These are phyloP conservation scores for Trametes punicea DNA, from an alignment of 768 basidiomycete species.

Conservation along the genomic window DNA sequence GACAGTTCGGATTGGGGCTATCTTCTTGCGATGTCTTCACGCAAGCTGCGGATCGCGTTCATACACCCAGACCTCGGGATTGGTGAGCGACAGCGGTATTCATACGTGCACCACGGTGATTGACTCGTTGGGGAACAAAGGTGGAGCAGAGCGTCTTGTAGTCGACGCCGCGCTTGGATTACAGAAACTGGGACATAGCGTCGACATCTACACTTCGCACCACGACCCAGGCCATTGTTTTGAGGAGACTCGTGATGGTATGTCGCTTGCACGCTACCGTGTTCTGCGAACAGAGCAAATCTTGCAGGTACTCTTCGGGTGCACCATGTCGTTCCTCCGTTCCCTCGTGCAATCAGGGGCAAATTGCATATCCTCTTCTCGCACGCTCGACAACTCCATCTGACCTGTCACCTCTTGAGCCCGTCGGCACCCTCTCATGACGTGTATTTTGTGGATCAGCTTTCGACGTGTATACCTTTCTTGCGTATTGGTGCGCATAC, in stretches of 20 bases:
- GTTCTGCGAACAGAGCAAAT: not conserved
- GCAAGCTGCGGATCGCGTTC: slow-evolving; percentile 63
- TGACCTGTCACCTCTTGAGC: slow-evolving; percentile 62
- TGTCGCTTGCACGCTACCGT: slow-evolving; percentile 19
- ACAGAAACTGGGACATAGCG: slow-evolving; percentile 76
- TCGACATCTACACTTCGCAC: slow-evolving; percentile 91
- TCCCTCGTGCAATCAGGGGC: slow-evolving; percentile 77
- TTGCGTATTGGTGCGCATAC: slow-evolving; percentile 62
- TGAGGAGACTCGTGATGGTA: slow-evolving; percentile 90
- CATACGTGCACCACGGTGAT: not conserved
- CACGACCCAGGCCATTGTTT: slow-evolving; percentile 88
- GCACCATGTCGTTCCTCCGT: slow-evolving; percentile 64
- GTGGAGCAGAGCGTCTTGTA: slow-evolving; percentile 92
- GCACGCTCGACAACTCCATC: slow-evolving; percentile 83
- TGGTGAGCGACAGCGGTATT: slow-evolving; percentile 44
- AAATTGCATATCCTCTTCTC: slow-evolving; percentile 89
- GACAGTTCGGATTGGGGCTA: too few relatives aligned
- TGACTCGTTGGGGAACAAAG: slow-evolving; percentile 38
- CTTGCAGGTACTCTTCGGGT: slow-evolving; percentile 73
- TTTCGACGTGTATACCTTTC: slow-evolving; percentile 88
- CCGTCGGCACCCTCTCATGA: slow-evolving; percentile 56
- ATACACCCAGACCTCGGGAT: slow-evolving; percentile 95
- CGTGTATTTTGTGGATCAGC: slow-evolving; percentile 92
- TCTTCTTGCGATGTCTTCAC: not conserved
- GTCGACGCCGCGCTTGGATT: slow-evolving; percentile 93